phyloP scores from a whole-genome alignment of 2,329 filamentous ascomycete species.

The Beauveria varroae region DNA sequence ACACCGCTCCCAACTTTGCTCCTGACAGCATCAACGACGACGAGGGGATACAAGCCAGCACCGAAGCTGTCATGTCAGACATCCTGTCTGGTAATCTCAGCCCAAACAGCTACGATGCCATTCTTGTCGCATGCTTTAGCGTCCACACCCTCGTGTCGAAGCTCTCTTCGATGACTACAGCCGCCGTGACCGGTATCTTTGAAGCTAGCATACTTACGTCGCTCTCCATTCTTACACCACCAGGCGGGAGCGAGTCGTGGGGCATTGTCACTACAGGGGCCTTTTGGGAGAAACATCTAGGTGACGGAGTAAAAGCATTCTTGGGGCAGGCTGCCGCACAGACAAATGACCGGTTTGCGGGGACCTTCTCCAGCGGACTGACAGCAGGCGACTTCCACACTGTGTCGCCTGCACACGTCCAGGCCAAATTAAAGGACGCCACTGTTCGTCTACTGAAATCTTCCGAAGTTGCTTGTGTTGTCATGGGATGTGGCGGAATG shows the following conservation, averaged over 20 bases:
- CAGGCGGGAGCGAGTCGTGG: constrained; percentile 44
- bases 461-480: constrained; percentile 57
- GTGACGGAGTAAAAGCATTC: constrained; percentile 54
- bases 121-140: constrained; percentile 84
- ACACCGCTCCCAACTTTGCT: constrained; percentile 55
- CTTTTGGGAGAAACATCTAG: constrained; percentile 72
- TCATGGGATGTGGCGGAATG: constrained; percentile 90
- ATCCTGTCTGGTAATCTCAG: constrained; percentile 32
- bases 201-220: constrained; percentile 68
- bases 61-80: constrained; percentile 51
- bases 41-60: constrained; percentile 57
- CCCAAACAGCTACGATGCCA: constrained; percentile 55
- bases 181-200: constrained; percentile 61
- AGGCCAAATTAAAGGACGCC: constrained; percentile 58
- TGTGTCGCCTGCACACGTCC: constrained; percentile 56
- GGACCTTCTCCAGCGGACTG: constrained; percentile 75
- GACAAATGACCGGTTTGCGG: constrained; percentile 54
- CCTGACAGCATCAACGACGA: constrained; percentile 74
- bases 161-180: constrained; percentile 34
- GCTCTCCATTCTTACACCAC: constrained; percentile 38
- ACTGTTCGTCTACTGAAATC: constrained; percentile 56
- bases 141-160: constrained; percentile 67
- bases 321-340: constrained; percentile 42
- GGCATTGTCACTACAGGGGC: constrained; percentile 85
- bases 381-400: constrained; percentile 74